Percentiles rank a stretch among this genome's conserved stretches.
These are phyloP conservation scores for Kalmusia sp. DNA, from an alignment of 2,329 filamentous ascomycete species.

Conservation along the genomic window DNA sequence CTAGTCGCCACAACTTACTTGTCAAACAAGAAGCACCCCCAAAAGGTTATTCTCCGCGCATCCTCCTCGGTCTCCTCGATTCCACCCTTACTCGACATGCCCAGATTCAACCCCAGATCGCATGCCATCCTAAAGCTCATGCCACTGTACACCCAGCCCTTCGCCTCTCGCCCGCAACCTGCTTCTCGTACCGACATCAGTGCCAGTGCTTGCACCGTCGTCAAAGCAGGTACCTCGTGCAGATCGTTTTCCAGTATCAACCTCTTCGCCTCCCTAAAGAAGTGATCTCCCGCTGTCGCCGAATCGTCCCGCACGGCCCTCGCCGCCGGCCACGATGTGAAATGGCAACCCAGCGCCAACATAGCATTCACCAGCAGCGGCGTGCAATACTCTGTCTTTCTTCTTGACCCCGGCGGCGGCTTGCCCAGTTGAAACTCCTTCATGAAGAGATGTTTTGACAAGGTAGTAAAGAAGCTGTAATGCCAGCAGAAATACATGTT, in stretches of 20 bases:
- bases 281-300: constrained; percentile 91
- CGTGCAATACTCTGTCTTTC: constrained; percentile 80
- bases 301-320: constrained; percentile 75
- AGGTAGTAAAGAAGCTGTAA: constrained; percentile 92
- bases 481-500: constrained; percentile 99
- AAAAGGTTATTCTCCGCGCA: constrained; percentile 89
- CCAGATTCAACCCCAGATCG: constrained; percentile 89
- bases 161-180: constrained; percentile 90
- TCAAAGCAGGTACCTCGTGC: constrained; percentile 85
- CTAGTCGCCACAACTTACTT: constrained; percentile 61
- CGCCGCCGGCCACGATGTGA: constrained; percentile 78
- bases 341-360: constrained; percentile 91
- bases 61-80: constrained; percentile 86
- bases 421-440: constrained; percentile 81
- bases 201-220: constrained; percentile 91
- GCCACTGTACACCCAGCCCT: constrained; percentile 97
- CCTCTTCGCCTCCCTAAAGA: constrained; percentile 91
- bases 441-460: constrained; percentile 87
- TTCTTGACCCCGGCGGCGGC: constrained; percentile 55
- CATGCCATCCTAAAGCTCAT: constrained; percentile 99
- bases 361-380: constrained; percentile 92
- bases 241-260: constrained; percentile 91
- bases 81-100: constrained; percentile 62
- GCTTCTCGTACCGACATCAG: constrained; percentile 97
- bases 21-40: constrained; percentile 98